Conservation (phyloP, 202 grass and related monocot species). For the Elaeis oleifera region DNA sequence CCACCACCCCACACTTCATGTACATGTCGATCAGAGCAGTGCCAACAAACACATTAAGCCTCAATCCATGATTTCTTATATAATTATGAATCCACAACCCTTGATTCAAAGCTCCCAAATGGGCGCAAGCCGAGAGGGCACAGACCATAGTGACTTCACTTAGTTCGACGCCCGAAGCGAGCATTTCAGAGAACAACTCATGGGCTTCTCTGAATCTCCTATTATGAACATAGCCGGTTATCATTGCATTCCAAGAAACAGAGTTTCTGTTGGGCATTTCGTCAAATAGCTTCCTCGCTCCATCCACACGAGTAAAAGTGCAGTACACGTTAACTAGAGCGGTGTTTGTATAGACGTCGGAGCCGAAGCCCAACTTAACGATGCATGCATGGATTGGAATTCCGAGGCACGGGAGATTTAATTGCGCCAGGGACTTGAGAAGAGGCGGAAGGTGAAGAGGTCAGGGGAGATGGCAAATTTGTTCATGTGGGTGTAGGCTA, state of each 20-base stretch:
- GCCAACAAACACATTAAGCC: constrained; percentile 25
- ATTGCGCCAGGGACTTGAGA: constrained; percentile 11
- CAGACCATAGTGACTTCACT: constrained; percentile 21
- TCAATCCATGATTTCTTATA: constrained; percentile 5
- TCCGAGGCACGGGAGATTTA: not conserved
- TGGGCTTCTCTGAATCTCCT: constrained; percentile 24
- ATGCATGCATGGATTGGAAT: constrained; percentile 7
- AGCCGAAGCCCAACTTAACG: not conserved
- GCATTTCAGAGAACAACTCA: constrained; percentile 17
- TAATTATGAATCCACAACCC: constrained; percentile 27
- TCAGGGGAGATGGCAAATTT: constrained; percentile 6
- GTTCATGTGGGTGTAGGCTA: constrained; percentile 13
- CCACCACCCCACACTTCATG: constrained; percentile 27
- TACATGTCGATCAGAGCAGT: constrained; percentile 27
- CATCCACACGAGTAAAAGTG: not conserved
- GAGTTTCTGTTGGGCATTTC: constrained; percentile 24
- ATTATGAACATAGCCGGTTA: constrained; percentile 25
- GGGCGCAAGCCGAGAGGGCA: constrained; percentile 21
- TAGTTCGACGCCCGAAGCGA: constrained; percentile 1
- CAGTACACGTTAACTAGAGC: constrained; percentile 21
- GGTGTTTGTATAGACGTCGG: constrained; percentile 5
- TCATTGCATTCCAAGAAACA: constrained; percentile 21
- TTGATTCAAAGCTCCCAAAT: constrained; percentile 21
- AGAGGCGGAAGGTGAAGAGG: constrained; percentile 19
- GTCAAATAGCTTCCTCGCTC: constrained; percentile 4